Conservation (phyloP, 768 basidiomycete species). For the Podaxis mareebaensis region DNA sequence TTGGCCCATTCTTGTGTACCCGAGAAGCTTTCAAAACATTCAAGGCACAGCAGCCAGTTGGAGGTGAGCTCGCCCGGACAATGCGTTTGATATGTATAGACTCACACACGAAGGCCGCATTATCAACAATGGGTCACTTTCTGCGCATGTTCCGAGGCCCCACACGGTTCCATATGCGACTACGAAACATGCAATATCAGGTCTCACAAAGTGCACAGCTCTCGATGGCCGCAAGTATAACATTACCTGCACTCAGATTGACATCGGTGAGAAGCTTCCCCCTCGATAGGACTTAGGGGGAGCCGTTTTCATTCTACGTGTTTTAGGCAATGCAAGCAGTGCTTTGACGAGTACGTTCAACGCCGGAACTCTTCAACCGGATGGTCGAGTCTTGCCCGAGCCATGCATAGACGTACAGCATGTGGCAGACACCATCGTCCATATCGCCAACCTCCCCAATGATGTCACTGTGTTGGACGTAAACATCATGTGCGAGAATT, state of each 20-base stretch:
- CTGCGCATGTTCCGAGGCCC: constrained; percentile 71
- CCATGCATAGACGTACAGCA: constrained; percentile 70
- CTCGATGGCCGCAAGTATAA: constrained; percentile 75
- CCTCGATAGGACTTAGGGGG: neutral
- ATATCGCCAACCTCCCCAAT: constrained; percentile 68
- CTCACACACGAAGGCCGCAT: constrained; percentile 52
- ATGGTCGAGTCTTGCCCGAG: constrained; percentile 60
- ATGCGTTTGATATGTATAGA: neutral
- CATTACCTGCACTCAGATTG: constrained; percentile 81
- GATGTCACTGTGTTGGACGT: constrained; percentile 71
- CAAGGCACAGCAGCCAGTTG: constrained; percentile 70
- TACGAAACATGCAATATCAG: constrained; percentile 79
- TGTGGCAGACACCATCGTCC: constrained; percentile 70
- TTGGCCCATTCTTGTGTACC: constrained; percentile 75
- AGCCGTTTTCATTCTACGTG: neutral
- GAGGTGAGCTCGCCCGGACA: constrained; percentile 45
- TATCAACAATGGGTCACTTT: constrained; percentile 85
- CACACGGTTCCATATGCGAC: constrained; percentile 65
- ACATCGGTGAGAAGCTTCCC: constrained; percentile 56
- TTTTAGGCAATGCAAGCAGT: constrained; percentile 70
- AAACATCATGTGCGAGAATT: constrained; percentile 61
- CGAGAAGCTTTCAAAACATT: constrained; percentile 73
- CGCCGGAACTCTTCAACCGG: constrained; percentile 63
- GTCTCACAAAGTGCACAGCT: constrained; percentile 73
- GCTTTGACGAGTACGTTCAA: constrained; percentile 49